Evolutionary conservation across 2,329 filamentous ascomycete species (phyloP), one percentile per base, ranked within the genome.

Genomic region (Sarocladium brachiariae): DNA sequence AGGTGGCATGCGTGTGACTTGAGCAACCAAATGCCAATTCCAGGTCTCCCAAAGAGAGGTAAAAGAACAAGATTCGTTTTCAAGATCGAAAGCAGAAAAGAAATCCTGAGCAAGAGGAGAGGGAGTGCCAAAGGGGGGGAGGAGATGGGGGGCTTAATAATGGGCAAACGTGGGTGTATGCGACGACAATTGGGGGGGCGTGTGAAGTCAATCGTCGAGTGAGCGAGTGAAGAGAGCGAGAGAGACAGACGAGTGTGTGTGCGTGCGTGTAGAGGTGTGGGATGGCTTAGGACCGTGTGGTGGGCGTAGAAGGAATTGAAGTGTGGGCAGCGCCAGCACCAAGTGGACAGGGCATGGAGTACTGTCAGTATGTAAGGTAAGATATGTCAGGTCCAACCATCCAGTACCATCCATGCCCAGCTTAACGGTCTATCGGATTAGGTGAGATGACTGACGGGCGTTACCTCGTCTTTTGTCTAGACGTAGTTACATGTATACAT

Each of bases 111-210:
- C 25, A 47, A 47, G 43, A 47, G 43, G 25, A 30, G 27, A 7
- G 27, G 23, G 24, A 18, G 16, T 47, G 19, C 19, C n/a, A 33
- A 47, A 16, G 43, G 43, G 43, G 43, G 52, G 51, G 53, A 50
- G 46, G n/a, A n/a, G n/a, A n/a, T n/a, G n/a, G 49, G 50, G 51
- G 54, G 59, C 55, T 61, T 61, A 61, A 61, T 61, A 61, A 61
- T 61, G 57, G 46, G 45, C 50, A 50, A 39, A 7, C 18, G 21
- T 7, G 27, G 24, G 43, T 33, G 43, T 47, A 9, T 47, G 43
- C 18, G 43, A 30, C 25, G 43, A 33, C 11, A 43, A 23, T 11
- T 25, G n/a, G 23, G 21, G 9, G 10, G 10, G 23, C 3, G 39
- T 11, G 25, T 33, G 43, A 5, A 13, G 16, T n/a, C n/a, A 31